Base-by-base conservation (phyloP, 2,329 filamentous ascomycete genomes). In the Lecanicillium sp. region DNA sequence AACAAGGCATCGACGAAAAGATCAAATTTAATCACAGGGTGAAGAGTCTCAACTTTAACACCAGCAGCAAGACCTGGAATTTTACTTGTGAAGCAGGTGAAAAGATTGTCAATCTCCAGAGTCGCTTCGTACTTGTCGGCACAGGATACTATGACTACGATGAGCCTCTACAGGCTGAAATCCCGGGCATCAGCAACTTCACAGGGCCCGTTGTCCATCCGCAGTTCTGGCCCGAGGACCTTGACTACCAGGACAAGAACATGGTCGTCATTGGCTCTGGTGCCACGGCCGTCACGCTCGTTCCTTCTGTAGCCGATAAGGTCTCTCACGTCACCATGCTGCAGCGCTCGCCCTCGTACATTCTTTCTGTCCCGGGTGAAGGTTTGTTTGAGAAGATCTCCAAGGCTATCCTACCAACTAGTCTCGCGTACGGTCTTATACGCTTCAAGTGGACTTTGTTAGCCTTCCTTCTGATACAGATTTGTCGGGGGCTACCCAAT, bases 191-290 rank as follows among this genome's bases (percentile, higher is more conserved):
- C 14, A 54, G 61, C 0, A 56, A 54, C 19, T 71, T 71, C 26
- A 17, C 58, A 12, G 71, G 68, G 36, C 55, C 50, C 32, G 67
- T 80, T 14, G 69, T 86, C 2, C 84, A 88, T 53, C 84, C 86
- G 1, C 85, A 89, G 56, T 87, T 86, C 66, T 87, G 84, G 83
- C 84, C 84, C 0, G 69, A 81, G 49, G 71, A 83, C 49, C 68
- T 84, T 33, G 79, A 87, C 58, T 86, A 84, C 62, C 66, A 69
- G 14, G 67, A 72, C 62, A 86, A 87, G 59, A 74, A 78, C 17
- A 68, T 87, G 21, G 77, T 85, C 37, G 70, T 86, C 48, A 78
- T 87, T 50, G 85, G 85, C 19, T 78, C 72, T 30, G 83, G 83
- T 14, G 84, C 84, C 2, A 86, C 84, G 0, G 81, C 83, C 3